Evolutionary conservation across 2,329 filamentous ascomycete genomes (phyloP).

Genomic region (Trichoderma brevicompactum): DNA sequence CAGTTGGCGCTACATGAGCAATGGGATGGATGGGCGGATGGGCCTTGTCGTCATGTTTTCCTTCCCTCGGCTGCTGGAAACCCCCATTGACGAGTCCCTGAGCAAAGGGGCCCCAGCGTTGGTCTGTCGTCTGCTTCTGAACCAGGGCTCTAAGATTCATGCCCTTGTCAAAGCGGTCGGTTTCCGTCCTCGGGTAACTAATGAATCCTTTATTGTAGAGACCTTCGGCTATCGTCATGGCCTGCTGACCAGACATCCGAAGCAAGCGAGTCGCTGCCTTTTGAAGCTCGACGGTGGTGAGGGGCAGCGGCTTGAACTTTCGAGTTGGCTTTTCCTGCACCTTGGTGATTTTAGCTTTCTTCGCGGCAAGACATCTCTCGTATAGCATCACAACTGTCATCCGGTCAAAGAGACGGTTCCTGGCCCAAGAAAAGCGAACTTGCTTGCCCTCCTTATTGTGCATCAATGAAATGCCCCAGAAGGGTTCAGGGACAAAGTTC

Average conservation of each 20-base stretch:
- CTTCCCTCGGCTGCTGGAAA: slow-evolving; percentile 81
- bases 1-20: slow-evolving; percentile 72
- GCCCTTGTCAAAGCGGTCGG: slow-evolving; percentile 88
- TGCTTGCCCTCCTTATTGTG: slow-evolving; percentile 77
- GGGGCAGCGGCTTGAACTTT: slow-evolving; percentile 89
- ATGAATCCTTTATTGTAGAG: slow-evolving; percentile 96
- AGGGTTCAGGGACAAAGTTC: slow-evolving; percentile 89
- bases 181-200: slow-evolving; percentile 96
- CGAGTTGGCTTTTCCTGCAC: slow-evolving; percentile 89
- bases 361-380: slow-evolving; percentile 79
- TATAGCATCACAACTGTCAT: slow-evolving; percentile 80
- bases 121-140: slow-evolving; percentile 79
- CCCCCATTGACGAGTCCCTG: slow-evolving; percentile 73
- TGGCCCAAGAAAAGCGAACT: slow-evolving; percentile 82
- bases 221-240: slow-evolving; percentile 85
- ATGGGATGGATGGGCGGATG: slow-evolving; percentile 97
- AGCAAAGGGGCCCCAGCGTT: slow-evolving; percentile 80
- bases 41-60: slow-evolving; percentile 91
- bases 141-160: slow-evolving; percentile 83
- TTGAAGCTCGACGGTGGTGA: slow-evolving; percentile 95
- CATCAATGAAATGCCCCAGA: slow-evolving; percentile 89
- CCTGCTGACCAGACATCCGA: slow-evolving; percentile 85
- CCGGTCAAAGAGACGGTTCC: slow-evolving; percentile 85
- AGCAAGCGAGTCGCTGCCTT: slow-evolving; percentile 91
- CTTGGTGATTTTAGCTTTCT: slow-evolving; percentile 77